Conservation (phyloP, 1,284 basidiomycete genomes). For the Trichosporon sp. region DNA sequence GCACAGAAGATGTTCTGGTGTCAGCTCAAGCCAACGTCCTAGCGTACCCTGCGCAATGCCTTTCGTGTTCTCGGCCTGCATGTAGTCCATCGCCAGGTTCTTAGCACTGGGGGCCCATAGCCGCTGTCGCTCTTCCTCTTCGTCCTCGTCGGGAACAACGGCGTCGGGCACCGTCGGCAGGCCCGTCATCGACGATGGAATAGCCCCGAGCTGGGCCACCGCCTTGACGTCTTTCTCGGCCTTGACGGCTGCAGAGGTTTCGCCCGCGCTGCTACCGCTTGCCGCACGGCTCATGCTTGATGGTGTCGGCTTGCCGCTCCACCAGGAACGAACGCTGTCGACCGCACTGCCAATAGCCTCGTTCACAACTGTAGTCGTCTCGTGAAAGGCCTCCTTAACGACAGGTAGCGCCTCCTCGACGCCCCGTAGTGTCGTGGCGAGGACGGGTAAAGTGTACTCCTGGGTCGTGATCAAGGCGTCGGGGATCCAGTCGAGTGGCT, state of each 20-base stretch:
- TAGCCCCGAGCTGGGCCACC: not conserved
- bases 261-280: not conserved
- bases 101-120: conserved; percentile 36
- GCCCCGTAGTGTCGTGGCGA: conserved; percentile 24
- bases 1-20: conserved; percentile 51
- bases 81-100: conserved; percentile 41
- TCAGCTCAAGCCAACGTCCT: not conserved
- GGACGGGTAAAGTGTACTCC: conserved; percentile 37
- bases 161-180: not conserved
- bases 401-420: conserved; percentile 20
- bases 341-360: conserved; percentile 23
- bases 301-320: not conserved
- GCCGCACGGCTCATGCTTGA: not conserved
- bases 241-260: not conserved
- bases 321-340: conserved; percentile 26
- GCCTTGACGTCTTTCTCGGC: conserved; percentile 14
- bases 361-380: conserved; percentile 25
- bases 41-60: conserved; percentile 49
- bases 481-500: conserved; percentile 51
- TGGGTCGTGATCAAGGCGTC: conserved; percentile 47
- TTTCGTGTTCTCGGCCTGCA: conserved; percentile 46
- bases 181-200: conserved; percentile 12
- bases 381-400: conserved; percentile 24
- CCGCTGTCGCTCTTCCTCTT: conserved; percentile 23
- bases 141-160: conserved; percentile 12